These are phyloP conservation scores for Silybum marianum DNA, from an alignment of 129 eudicot genomes.

Conservation along the genomic window DNA sequence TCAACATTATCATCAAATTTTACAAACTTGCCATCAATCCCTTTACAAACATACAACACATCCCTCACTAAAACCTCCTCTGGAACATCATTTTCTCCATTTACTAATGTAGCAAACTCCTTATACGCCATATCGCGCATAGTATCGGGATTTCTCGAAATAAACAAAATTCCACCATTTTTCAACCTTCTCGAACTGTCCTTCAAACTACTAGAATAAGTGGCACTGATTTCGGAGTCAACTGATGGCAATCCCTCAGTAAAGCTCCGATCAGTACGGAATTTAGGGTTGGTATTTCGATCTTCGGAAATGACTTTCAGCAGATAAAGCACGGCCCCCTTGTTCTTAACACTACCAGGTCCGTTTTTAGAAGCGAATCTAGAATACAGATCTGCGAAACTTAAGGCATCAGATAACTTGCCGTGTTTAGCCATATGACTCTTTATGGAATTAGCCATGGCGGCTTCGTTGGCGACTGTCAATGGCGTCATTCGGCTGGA, in stretches of 20 bases:
- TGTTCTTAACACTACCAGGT: conserved; percentile 67
- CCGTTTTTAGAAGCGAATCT: conserved; percentile 63
- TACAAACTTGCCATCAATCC: conserved; percentile 71
- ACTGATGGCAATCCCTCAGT: background rate
- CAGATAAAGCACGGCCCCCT: conserved; percentile 74
- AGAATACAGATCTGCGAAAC: conserved; percentile 66
- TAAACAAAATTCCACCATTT: conserved; percentile 67
- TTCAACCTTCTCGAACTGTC: conserved; percentile 27
- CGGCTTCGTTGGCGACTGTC: conserved; percentile 48
- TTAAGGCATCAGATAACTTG: conserved; percentile 75
- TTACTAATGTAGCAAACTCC: conserved; percentile 55
- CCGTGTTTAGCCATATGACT: conserved; percentile 69
- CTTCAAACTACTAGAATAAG: conserved; percentile 20
- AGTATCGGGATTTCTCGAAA: conserved; percentile 54
- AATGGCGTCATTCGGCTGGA: conserved; percentile 80
- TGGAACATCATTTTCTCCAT: conserved; percentile 63
- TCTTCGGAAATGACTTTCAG: conserved; percentile 77
- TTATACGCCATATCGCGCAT: conserved; percentile 51
- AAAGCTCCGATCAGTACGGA: conserved; percentile 11
- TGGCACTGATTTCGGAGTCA: conserved; percentile 34
- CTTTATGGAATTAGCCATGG: conserved; percentile 83
- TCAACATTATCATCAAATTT: conserved; percentile 66
- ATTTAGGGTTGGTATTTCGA: conserved; percentile 29
- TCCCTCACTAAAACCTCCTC: conserved; percentile 86
- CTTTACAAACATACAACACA: conserved; percentile 82